Base-by-base conservation (phyloP, 371 early-diverging fungal genomes). In the Chytridium lagenaria region DNA sequence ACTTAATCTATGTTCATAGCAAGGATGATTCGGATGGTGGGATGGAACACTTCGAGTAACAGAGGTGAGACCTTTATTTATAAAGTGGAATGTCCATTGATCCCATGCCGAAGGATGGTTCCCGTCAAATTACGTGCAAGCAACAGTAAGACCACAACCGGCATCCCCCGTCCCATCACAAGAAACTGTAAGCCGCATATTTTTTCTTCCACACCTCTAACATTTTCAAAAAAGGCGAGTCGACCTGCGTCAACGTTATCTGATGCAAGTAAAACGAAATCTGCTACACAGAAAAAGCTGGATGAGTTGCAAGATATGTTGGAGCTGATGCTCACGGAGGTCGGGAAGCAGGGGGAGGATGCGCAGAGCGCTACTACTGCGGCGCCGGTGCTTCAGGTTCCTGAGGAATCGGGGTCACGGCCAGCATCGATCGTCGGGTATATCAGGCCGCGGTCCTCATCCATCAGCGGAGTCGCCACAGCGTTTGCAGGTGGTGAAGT, bases 11-110 rank as follows among this genome's bases (percentile, higher is more conserved):
- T 72, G 95, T 96, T 0, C 84, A 93, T 36, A 86, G 90, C 5
- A 88, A 91, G 69, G 89, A 94, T 59, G 90, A 92, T 69, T 90
- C 93, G 1, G 96, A 7, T 96, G 96, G 96, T 96, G 96, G 96
- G 92, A 94, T 76, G 84, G 84, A 19, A 70, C 76, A 0, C 23
- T 73, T 3, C 93, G 93, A 49, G 80, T 51, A 1, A 59, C 59
- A 23, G 50, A 71, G 51, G 82, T 82, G 77, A 66, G 5, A 36
- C 23, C 50, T 5, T 33, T 31, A 37, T 34, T 2, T 23, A 26
- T 16, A 10, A 33, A 10, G 34, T 16, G 12, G 37, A 10, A 61
- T 5, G 26, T 16, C 10, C 7, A 28, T 10, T 26, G 16, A 7
- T 5, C 3, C 36, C 31, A 33, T 2, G 15, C 36, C 44, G 16